These are phyloP conservation scores for Colletotrichum spaethianum DNA, from an alignment of 2,329 filamentous ascomycete species.

Conservation along the genomic window DNA sequence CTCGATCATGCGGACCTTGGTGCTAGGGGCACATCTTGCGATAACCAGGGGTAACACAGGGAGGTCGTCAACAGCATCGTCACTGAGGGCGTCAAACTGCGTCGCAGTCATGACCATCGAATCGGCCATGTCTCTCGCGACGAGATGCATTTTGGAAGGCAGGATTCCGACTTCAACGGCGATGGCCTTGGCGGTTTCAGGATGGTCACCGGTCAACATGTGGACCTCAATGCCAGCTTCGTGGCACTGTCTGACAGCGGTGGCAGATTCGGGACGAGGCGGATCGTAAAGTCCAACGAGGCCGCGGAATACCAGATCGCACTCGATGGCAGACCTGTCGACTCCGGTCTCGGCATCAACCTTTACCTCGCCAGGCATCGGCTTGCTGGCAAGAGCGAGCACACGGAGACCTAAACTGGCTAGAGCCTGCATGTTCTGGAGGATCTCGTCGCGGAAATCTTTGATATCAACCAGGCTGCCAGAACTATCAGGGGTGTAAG, in stretches of 20 bases:
- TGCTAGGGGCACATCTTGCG: conserved; percentile 74
- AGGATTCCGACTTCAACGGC: conserved; percentile 72
- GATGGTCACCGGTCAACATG: conserved; percentile 74
- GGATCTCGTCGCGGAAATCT: conserved; percentile 66
- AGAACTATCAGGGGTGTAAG: conserved; percentile 47
- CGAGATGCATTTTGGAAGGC: conserved; percentile 57
- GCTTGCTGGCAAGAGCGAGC: conserved; percentile 73
- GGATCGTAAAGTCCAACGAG: conserved; percentile 63
- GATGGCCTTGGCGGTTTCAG: conserved; percentile 71
- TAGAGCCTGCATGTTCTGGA: conserved; percentile 76
- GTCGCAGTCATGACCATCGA: conserved; percentile 72
- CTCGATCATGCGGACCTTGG: conserved; percentile 76
- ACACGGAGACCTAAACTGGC: conserved; percentile 76
- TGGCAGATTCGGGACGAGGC: conserved; percentile 72
- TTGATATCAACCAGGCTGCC: conserved; percentile 58
- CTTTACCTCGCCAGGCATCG: conserved; percentile 48
- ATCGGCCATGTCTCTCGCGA: conserved; percentile 64
- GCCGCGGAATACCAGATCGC: conserved; percentile 36
- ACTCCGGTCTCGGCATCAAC: conserved; percentile 34
- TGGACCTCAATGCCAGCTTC: conserved; percentile 70
- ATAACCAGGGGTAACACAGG: conserved; percentile 74
- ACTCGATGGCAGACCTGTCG: conserved; percentile 18
- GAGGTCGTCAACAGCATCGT: conserved; percentile 71
- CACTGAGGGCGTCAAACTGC: conserved; percentile 72
- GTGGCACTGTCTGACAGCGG: conserved; percentile 66